Conservation (phyloP, 2,329 filamentous ascomycete genomes). For the Diaporthe ilicicola region DNA sequence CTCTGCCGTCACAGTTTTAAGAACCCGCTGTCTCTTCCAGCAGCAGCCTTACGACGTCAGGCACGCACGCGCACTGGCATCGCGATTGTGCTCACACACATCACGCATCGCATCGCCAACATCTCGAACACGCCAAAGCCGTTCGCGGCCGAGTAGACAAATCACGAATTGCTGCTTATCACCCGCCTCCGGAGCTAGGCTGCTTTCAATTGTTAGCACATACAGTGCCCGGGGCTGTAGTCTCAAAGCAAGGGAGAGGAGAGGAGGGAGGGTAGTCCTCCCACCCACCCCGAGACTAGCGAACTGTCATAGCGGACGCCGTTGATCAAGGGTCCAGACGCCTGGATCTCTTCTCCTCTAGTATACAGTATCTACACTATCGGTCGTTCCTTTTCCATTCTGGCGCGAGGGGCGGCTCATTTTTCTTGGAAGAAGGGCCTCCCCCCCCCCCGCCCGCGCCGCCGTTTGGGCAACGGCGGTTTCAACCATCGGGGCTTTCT, state of each 20-base stretch:
- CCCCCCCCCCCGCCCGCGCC: too few species aligned
- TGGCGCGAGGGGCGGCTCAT: constrained; percentile 1
- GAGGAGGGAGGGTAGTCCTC: neutral
- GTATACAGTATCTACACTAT: too few species aligned
- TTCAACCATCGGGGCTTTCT: neutral
- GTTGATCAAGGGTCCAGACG: constrained; percentile 19
- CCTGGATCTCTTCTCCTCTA: neutral
- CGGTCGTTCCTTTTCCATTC: neutral
- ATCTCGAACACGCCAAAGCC: constrained; percentile 5
- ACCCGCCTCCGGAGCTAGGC: constrained; percentile 13
- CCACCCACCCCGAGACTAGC: neutral
- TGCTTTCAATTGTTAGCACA: neutral
- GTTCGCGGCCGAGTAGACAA: neutral
- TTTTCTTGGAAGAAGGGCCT: too few species aligned
- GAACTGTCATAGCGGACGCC: constrained; percentile 8
- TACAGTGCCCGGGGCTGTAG: constrained; percentile 27
- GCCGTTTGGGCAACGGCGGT: neutral
- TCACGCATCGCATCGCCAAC: neutral
- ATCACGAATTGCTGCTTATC: neutral
- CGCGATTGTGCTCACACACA: neutral
- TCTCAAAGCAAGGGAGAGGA: constrained; percentile 5
- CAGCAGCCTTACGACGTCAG: constrained; percentile 5
- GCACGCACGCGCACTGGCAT: neutral
- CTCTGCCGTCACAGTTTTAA: neutral
- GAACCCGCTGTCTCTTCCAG: neutral